These are phyloP conservation scores for Metrosideros polymorpha DNA, from an alignment of 441 rosid species.

Conservation along the genomic window DNA sequence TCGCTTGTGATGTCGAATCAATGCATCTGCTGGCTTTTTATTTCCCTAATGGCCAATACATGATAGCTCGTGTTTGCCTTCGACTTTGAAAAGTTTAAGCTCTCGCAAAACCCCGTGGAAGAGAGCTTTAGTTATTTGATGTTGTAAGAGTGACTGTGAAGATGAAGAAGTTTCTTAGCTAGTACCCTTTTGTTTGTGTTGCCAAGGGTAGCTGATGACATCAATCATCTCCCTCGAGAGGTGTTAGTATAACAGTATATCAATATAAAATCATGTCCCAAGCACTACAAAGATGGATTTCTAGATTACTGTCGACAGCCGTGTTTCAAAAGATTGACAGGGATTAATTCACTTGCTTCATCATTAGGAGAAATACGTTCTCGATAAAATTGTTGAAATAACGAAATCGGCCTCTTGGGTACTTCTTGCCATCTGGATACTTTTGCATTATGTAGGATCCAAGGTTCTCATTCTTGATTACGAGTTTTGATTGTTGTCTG, in stretches of 20 bases:
- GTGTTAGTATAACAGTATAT: background rate
- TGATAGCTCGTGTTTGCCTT: background rate
- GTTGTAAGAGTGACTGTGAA: background rate
- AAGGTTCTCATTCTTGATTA: background rate
- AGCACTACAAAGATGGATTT: background rate
- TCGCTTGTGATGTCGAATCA: background rate
- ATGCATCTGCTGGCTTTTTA: background rate
- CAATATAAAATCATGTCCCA: background rate
- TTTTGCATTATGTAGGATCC: background rate
- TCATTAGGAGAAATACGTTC: background rate
- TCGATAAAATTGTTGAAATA: background rate
- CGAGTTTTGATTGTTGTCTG: background rate
- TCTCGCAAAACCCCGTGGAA: background rate
- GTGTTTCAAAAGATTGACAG: background rate
- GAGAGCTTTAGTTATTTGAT: background rate
- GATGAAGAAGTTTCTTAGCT: background rate
- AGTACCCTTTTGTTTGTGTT: background rate
- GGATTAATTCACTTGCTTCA: background rate
- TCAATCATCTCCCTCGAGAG: background rate
- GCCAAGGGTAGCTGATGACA: background rate
- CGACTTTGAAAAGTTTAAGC: background rate
- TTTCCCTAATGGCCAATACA: background rate
- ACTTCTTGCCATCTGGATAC: background rate
- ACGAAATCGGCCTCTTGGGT: background rate
- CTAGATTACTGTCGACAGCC: background rate